phyloP scores from a whole-genome alignment of 768 basidiomycete genomes.

The Lentinula aciculospora region DNA sequence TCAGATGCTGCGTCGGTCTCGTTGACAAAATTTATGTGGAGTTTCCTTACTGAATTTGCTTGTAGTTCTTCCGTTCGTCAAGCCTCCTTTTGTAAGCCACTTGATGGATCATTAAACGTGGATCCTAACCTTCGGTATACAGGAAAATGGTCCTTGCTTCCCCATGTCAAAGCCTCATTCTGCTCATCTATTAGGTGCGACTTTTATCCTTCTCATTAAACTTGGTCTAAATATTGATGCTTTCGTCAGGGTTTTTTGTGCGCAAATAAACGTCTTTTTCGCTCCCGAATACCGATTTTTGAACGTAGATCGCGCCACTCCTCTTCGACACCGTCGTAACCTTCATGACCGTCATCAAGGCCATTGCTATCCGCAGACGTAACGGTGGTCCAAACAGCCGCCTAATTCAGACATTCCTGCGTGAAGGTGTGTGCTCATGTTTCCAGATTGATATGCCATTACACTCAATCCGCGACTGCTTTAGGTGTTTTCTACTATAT shows the following conservation, averaged over 20 bases:
- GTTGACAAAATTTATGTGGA: background rate
- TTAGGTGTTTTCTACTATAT: slow-evolving; percentile 81
- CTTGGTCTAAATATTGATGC: slow-evolving; percentile 8
- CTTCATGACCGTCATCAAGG: slow-evolving; percentile 75
- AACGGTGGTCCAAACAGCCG: slow-evolving; percentile 74
- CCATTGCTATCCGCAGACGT: slow-evolving; percentile 67
- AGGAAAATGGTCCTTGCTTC: slow-evolving; percentile 66
- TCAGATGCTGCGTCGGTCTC: slow-evolving; percentile 59
- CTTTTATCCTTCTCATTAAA: slow-evolving; percentile 1
- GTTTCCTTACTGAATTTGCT: slow-evolving; percentile 2
- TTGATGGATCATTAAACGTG: background rate
- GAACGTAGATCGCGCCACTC: slow-evolving; percentile 67
- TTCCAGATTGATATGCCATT: background rate
- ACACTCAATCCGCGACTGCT: background rate
- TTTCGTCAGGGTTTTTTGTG: slow-evolving; percentile 48
- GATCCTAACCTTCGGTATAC: background rate
- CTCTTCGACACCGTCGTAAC: slow-evolving; percentile 79
- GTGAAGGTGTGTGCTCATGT: slow-evolving; percentile 49
- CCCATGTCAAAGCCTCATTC: slow-evolving; percentile 81
- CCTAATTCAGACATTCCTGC: slow-evolving; percentile 79
- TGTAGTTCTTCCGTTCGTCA: slow-evolving; percentile 60
- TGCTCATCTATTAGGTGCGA: slow-evolving; percentile 70
- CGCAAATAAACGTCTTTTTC: background rate
- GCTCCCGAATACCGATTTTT: background rate
- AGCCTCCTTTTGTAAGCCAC: slow-evolving; percentile 51